phyloP scores from a whole-genome alignment of 129 eudicot species.

The Helianthus tuberosus region DNA sequence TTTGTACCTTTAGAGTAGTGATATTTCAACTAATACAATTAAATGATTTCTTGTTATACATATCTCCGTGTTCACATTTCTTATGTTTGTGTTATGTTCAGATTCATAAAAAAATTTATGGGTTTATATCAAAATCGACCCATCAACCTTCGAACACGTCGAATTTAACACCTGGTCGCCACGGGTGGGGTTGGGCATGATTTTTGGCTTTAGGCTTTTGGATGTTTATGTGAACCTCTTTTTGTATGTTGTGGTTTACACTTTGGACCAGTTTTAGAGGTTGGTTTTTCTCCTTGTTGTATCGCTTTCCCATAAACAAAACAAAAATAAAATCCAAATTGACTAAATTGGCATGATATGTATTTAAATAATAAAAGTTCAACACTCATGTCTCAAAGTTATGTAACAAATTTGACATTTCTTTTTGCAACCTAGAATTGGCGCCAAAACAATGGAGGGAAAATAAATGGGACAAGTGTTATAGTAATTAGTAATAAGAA shows the following conservation, averaged over 20 bases:
- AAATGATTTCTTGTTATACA: too few species aligned
- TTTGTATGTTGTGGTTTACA: not conserved
- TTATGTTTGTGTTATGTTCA: too few species aligned
- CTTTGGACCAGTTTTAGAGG: not conserved
- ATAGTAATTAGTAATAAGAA: slow-evolving; percentile 18
- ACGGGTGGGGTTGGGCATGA: not conserved
- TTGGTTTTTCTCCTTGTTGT: not conserved
- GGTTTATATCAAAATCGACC: too few species aligned
- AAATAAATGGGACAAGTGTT: slow-evolving; percentile 28
- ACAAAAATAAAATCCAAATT: not conserved
- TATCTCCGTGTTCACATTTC: too few species aligned
- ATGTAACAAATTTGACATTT: not conserved
- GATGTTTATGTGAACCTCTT: not conserved
- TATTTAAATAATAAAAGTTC: not conserved
- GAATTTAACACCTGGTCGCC: not conserved
- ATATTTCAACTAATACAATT: too few species aligned
- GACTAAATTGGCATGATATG: not conserved
- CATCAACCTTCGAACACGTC: not conserved
- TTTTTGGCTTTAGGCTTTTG: not conserved
- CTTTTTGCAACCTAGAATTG: slow-evolving; percentile 10
- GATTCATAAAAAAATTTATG: too few species aligned
- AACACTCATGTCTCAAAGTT: too few species aligned
- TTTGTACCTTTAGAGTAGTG: too few species aligned
- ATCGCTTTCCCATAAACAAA: not conserved
- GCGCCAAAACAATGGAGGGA: slow-evolving; percentile 38